Evolutionary conservation across 2,329 filamentous ascomycete species (phyloP), one percentile per base, ranked within the genome.

Genomic region (Neonectria faginata): DNA sequence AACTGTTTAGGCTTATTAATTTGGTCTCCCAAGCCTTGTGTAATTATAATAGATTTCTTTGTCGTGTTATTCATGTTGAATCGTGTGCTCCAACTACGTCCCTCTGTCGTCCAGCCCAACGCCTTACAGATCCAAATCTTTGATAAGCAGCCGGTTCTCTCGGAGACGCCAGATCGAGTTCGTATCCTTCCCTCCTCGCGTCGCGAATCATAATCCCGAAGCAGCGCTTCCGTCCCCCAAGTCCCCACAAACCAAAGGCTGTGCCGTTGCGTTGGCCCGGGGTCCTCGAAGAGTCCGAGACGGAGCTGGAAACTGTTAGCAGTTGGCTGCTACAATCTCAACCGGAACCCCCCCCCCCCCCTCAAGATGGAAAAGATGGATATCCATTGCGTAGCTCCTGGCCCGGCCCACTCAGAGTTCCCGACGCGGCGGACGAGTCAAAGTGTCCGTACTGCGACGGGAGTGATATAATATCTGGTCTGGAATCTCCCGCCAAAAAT

Each of bases 211-310:
- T 44, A 42, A 25, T 27, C 16, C 56, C 36, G 33, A 48, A 16
- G 5, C 20, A 54, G n/a, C 33, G 5, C 25, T 25, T 2, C 41
- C 7, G 11, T 39, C 36, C 6, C 14, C 14, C 54, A 10, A 18
- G 39, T 42, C 51, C 36, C 31, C 42, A 59, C 42, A 25, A 27
- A 10, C 45, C 14, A 20, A 64, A 45, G 27, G 25, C 47, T 51
- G 33, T 31, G 20, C 55, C 50, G n/a, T 18, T 25, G 20, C 50
- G n/a, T 58, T 36, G 44, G 36, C 20, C 56, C 61, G 61, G 61
- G 56, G 58, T 56, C 16, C 56, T 51, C 20, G 18, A 64, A 22
- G 16, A 54, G n/a, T 56, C 61, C 61, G 61, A 64, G 56, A 45
- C 33, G 50, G 50, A 41, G 25, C 25, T 22, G 22, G 22, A 22